Percentiles rank a stretch among this genome's conserved stretches.
These are phyloP conservation scores for Glaciozyma martinii DNA, from an alignment of 768 basidiomycete species.

Conservation along the genomic window DNA sequence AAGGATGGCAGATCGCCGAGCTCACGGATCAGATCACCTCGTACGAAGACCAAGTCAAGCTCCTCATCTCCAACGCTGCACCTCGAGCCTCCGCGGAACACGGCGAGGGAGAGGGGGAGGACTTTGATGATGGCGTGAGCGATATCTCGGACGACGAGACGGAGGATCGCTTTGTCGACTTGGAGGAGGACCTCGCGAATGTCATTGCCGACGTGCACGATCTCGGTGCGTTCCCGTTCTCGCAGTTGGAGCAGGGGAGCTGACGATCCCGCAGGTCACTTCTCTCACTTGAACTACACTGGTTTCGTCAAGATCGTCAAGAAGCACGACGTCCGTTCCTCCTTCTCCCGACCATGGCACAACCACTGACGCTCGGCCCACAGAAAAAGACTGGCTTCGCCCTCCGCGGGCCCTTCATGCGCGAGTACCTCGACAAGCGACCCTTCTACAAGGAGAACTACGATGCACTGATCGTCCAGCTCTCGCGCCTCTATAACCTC, in stretches of 20 bases:
- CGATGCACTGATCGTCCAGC: constrained; percentile 88
- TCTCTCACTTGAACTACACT: constrained; percentile 95
- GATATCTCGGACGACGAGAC: constrained; percentile 47
- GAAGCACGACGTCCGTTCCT: constrained; percentile 74
- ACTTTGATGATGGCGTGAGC: constrained; percentile 44
- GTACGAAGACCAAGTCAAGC: constrained; percentile 70
- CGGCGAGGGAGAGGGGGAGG: constrained; percentile 37
- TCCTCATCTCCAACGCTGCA: constrained; percentile 53
- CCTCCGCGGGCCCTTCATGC: constrained; percentile 79
- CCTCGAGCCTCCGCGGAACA: constrained; percentile 27
- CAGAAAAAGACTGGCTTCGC: constrained; percentile 85
- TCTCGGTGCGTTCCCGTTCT: constrained; percentile 9
- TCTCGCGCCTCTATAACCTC: constrained; percentile 88
- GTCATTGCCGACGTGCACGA: constrained; percentile 65
- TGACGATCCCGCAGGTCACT: constrained; percentile 56
- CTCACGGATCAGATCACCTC: constrained; percentile 69
- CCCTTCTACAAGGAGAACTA: constrained; percentile 94
- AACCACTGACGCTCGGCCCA: not conserved
- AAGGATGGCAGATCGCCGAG: constrained; percentile 57
- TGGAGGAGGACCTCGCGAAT: constrained; percentile 90
- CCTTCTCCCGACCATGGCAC: not conserved
- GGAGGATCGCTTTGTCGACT: constrained; percentile 72
- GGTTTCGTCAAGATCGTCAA: constrained; percentile 99
- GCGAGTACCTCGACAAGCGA: constrained; percentile 82
- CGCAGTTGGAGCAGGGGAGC: not conserved